phyloP scores from a whole-genome alignment of 768 basidiomycete genomes.

The Erythrobasidium yunnanense region DNA sequence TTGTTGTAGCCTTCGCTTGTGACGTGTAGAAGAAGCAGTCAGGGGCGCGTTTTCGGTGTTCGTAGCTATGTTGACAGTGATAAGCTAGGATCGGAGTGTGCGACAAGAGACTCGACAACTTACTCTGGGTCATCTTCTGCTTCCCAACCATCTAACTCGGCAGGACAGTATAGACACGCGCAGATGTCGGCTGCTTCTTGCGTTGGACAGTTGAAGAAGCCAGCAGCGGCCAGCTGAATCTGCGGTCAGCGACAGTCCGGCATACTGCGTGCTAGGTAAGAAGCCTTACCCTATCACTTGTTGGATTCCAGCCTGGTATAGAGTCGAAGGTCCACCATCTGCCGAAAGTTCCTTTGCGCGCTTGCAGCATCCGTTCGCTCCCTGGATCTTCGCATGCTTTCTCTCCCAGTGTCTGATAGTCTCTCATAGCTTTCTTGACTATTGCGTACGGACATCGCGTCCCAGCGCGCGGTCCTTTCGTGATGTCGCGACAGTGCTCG shows the following conservation, averaged over 20 bases:
- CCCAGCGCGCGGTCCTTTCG: constrained; percentile 66
- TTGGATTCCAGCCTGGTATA: constrained; percentile 54
- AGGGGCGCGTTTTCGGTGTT: constrained; percentile 12
- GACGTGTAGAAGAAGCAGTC: constrained; percentile 27
- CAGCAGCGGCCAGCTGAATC: constrained; percentile 70
- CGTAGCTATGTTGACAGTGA: constrained; percentile 14
- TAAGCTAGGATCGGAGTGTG: not conserved
- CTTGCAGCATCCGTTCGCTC: not conserved
- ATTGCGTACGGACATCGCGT: constrained; percentile 66
- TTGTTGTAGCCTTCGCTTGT: not conserved
- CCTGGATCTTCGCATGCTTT: constrained; percentile 15
- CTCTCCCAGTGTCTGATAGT: not conserved
- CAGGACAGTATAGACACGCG: constrained; percentile 72
- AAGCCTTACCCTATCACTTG: constrained; percentile 53
- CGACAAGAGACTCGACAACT: constrained; percentile 36
- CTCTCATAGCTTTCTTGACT: constrained; percentile 38
- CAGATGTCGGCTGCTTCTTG: constrained; percentile 61
- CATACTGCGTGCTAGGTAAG: no score
- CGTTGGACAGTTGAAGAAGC: constrained; percentile 70
- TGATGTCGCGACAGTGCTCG: constrained; percentile 67
- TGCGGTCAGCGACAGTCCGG: not conserved
- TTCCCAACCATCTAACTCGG: constrained; percentile 76
- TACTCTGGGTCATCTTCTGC: constrained; percentile 75
- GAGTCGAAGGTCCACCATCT: constrained; percentile 20
- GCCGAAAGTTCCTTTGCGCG: constrained; percentile 27